Conservation (phyloP, 106 monocot species). For the Apostasia ramifera region DNA sequence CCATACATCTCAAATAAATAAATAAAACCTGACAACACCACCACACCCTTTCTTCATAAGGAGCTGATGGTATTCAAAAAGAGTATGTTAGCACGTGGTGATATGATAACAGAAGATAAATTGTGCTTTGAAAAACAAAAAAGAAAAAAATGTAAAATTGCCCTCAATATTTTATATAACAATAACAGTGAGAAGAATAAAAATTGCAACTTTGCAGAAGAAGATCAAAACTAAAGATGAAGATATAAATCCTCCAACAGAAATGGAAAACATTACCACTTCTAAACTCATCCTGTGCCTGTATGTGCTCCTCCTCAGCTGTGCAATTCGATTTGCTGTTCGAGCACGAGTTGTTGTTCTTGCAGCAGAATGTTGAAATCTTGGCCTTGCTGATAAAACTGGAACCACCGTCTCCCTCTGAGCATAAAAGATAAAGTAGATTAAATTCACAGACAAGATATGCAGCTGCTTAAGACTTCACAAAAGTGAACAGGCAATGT, state of each 20-base stretch:
- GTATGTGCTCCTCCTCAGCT: background rate
- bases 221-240: background rate
- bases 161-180: background rate
- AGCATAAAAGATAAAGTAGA: background rate
- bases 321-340: background rate
- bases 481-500: background rate
- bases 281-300: conserved; percentile 3
- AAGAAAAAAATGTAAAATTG: background rate
- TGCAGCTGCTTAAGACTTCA: background rate
- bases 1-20: no score
- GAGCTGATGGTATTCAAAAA: no score
- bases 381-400: background rate
- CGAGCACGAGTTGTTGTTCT: background rate
- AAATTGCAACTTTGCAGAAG: background rate
- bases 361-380: conserved; percentile 1
- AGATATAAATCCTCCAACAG: background rate
- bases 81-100: no score
- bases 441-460: background rate
- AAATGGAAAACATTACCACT: background rate
- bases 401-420: background rate
- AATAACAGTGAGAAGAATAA: background rate
- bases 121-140: background rate
- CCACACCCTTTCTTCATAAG: no score
- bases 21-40: no score
- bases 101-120: background rate